phyloP scores from a whole-genome alignment of 2,329 filamentous ascomycete species.

The Verticillium klebahnii region DNA sequence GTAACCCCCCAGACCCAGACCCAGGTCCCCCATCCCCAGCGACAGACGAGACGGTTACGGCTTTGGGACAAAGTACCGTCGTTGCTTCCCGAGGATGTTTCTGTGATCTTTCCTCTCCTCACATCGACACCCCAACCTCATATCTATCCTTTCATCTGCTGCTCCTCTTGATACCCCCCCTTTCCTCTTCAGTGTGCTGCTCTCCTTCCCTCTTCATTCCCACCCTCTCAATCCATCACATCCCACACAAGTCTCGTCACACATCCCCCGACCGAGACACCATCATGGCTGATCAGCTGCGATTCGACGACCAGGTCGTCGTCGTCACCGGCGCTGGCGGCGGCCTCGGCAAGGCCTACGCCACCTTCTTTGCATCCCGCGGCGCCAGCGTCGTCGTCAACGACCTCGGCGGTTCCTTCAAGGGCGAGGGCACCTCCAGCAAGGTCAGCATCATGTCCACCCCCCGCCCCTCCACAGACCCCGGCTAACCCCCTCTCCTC shows the following conservation, averaged over 20 bases:
- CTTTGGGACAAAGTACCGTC: background rate
- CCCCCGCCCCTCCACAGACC: background rate
- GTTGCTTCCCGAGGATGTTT: background rate
- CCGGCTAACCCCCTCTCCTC: constrained; percentile 16
- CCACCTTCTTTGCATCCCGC: constrained; percentile 84
- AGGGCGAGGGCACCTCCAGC: constrained; percentile 81
- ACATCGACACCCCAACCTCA: background rate
- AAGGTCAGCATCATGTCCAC: constrained; percentile 56
- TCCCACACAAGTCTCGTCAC: background rate
- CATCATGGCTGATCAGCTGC: constrained; percentile 62
- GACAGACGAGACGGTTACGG: background rate
- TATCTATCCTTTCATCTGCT: background rate
- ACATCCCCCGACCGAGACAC: constrained; percentile 6
- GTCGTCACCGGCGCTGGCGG: constrained; percentile 79
- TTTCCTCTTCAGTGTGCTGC: background rate
- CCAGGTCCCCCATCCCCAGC: background rate
- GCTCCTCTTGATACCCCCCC: constrained; percentile 2
- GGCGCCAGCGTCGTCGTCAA: constrained; percentile 96
- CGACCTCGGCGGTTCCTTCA: constrained; percentile 88
- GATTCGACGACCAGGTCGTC: constrained; percentile 80
- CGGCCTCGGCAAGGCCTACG: constrained; percentile 76
- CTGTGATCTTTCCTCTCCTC: background rate
- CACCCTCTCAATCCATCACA: background rate
- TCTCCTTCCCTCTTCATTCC: background rate
- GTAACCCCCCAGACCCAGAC: constrained; percentile 1